phyloP scores from a whole-genome alignment of 78 protist species.

The Guillardia theta region DNA sequence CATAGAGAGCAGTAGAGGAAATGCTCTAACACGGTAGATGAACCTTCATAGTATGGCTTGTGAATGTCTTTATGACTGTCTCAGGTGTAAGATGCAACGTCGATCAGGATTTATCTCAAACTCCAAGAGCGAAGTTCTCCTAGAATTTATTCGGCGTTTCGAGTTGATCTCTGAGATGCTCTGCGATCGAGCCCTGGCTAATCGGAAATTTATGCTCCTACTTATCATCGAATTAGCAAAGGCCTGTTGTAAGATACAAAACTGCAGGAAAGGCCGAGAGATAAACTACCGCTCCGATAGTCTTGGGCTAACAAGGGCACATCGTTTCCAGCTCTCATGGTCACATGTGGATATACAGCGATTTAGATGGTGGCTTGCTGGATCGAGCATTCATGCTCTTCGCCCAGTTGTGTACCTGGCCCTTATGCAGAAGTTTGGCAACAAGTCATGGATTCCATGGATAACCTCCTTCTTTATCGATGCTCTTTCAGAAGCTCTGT shows the following conservation, averaged over 20 bases:
- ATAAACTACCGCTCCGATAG: not conserved
- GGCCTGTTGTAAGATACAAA: not conserved
- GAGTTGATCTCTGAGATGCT: not conserved
- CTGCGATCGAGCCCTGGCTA: not conserved
- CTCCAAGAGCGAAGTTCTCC: not conserved
- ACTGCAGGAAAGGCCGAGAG: not conserved
- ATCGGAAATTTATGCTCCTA: not conserved
- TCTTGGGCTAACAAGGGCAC: not conserved
- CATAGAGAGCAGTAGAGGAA: not conserved
- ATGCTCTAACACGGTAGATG: not conserved
- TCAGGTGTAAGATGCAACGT: no score
- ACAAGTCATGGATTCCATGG: no score
- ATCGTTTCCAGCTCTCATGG: not conserved
- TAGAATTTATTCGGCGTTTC: not conserved
- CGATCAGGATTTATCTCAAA: no score
- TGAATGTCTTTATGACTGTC: no score
- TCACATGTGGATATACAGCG: not conserved
- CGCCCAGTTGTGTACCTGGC: not conserved
- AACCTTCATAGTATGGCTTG: not conserved
- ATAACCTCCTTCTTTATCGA: no score
- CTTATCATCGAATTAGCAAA: not conserved
- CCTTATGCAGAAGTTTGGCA: no score
- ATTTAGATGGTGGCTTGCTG: not conserved
- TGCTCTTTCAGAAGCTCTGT: no score
- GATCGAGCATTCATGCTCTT: not conserved